Conservation (phyloP, 2,329 filamentous ascomycete genomes). For the Penicillium sp. region DNA sequence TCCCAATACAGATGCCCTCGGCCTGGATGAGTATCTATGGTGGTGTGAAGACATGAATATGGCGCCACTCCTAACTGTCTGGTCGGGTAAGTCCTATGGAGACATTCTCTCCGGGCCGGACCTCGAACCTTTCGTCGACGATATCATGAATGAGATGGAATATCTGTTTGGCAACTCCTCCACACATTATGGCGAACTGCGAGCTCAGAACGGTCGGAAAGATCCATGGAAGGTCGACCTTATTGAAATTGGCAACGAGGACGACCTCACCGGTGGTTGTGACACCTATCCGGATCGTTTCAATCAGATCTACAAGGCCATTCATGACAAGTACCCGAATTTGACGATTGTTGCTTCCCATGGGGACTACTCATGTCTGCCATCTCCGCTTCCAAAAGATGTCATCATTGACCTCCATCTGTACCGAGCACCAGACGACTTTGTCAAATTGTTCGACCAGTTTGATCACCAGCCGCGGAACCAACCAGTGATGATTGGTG, state of each 20-base stretch:
- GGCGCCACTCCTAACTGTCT: constrained; percentile 57
- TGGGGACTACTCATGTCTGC: constrained; percentile 28
- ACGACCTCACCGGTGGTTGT: constrained; percentile 56
- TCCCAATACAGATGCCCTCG: constrained; percentile 61
- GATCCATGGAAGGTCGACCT: constrained; percentile 59
- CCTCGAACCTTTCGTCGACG: constrained; percentile 57
- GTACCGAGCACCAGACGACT: constrained; percentile 51
- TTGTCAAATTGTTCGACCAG: constrained; percentile 51
- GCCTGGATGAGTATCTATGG: constrained; percentile 59
- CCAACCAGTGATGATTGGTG: constrained; percentile 32
- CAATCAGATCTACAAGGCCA: constrained; percentile 58
- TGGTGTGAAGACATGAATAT: constrained; percentile 62
- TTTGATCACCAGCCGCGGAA: constrained; percentile 53
- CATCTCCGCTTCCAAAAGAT: constrained; percentile 31
- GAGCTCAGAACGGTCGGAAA: constrained; percentile 58
- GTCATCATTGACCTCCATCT: constrained; percentile 52
- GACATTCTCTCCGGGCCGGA: constrained; percentile 49
- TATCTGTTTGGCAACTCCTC: constrained; percentile 57
- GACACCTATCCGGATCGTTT: constrained; percentile 56
- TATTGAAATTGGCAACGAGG: constrained; percentile 67
- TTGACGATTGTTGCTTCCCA: constrained; percentile 55
- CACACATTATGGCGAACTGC: constrained; percentile 56
- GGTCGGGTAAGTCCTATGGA: constrained; percentile 55
- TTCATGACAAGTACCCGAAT: constrained; percentile 54
- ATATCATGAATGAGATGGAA: constrained; percentile 62